These are phyloP conservation scores for Aspergillus eucalypticola DNA, from an alignment of 2,329 filamentous ascomycete genomes.

Conservation along the genomic window DNA sequence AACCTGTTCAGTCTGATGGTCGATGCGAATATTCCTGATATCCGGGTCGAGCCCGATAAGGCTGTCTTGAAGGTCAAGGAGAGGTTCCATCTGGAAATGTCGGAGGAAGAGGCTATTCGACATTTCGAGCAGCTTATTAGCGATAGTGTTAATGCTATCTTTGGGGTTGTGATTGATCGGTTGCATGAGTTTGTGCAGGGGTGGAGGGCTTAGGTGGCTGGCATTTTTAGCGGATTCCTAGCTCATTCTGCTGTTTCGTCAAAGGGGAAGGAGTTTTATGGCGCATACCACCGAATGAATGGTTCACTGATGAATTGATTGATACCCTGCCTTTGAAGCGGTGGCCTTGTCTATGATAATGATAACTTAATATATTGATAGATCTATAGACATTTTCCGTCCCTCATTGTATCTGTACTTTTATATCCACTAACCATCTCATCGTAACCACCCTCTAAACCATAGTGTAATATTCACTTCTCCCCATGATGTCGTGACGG, in stretches of 20 bases:
- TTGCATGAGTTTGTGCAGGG: slow-evolving; percentile 92
- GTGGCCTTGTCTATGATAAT: slow-evolving; percentile 15
- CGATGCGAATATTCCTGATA: slow-evolving; percentile 94
- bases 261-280: too few relatives aligned
- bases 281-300: too few relatives aligned
- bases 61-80: slow-evolving; percentile 94
- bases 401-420: background rate
- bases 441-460: background rate
- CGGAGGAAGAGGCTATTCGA: slow-evolving; percentile 86
- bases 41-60: slow-evolving; percentile 87
- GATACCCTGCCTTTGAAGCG: slow-evolving; percentile 13
- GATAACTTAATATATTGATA: background rate
- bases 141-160: slow-evolving; percentile 84
- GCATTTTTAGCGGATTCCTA: background rate
- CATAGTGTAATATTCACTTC: background rate
- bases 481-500: background rate
- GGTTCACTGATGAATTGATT: background rate
- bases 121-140: slow-evolving; percentile 88
- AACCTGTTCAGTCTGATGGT: slow-evolving; percentile 98
- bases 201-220: slow-evolving; percentile 64
- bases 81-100: slow-evolving; percentile 86
- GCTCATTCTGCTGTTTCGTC: too few relatives aligned
- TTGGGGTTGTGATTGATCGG: slow-evolving; percentile 91
- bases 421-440: background rate
- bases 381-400: slow-evolving; percentile 4